A percentile compares a stretch with the other conserved stretches of the same genome.
These are phyloP conservation scores for Beauveria asiatica DNA, from an alignment of 2,329 filamentous ascomycete genomes.

Conservation along the genomic window DNA sequence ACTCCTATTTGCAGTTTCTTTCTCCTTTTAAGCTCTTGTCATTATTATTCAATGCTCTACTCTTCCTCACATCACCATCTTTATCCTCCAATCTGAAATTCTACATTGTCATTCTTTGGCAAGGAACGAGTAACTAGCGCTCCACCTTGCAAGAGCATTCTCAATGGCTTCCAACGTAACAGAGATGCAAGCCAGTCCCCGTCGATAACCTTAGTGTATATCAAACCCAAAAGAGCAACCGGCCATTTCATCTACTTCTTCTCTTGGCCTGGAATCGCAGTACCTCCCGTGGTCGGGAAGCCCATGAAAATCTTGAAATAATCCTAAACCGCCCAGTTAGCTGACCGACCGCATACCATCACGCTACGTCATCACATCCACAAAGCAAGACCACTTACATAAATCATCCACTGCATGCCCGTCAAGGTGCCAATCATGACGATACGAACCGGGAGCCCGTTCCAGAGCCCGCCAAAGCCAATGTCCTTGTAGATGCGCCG, in stretches of 20 bases:
- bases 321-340: slow-evolving; percentile 38
- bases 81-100: background rate
- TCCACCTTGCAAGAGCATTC: background rate
- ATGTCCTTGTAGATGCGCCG: slow-evolving; percentile 78
- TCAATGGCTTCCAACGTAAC: background rate
- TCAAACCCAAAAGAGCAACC: background rate
- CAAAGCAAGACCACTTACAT: slow-evolving; percentile 41
- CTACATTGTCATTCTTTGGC: background rate
- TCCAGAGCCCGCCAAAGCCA: slow-evolving; percentile 84
- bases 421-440: slow-evolving; percentile 83
- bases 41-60: too few relatives aligned
- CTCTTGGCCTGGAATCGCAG: slow-evolving; percentile 44
- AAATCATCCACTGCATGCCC: slow-evolving; percentile 90
- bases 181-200: background rate
- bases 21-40: too few relatives aligned
- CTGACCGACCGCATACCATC: slow-evolving; percentile 14
- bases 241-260: slow-evolving; percentile 11
- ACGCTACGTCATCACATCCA: background rate
- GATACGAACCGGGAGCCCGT: slow-evolving; percentile 74
- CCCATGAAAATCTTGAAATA: slow-evolving; percentile 90
- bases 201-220: background rate
- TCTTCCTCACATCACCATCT: too few relatives aligned
- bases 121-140: background rate
- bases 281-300: slow-evolving; percentile 71
- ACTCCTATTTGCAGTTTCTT: too few relatives aligned